Evolutionary conservation across 768 basidiomycete genomes (phyloP), one percentile per base, ranked within the genome.

Genomic region (Pleurotus pulmonarius): DNA sequence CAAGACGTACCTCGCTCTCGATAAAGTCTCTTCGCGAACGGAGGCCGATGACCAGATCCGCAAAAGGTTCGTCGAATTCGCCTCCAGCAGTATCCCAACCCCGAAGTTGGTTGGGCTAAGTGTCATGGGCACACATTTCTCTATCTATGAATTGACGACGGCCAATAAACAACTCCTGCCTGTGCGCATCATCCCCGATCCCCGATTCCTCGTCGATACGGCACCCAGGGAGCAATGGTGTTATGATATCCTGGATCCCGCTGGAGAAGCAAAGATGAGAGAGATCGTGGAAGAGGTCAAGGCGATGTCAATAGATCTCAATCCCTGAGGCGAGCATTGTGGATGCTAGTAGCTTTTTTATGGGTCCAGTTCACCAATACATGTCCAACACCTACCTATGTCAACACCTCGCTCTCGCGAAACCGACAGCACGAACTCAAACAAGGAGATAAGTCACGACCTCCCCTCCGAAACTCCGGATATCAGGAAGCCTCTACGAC

Each of bases 31-130:
- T 15, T 49, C 55, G n/a, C 61, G 58, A 9, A 55, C 2, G 15
- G 48, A 46, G 15, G 62, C 62, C 9, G 62, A 63, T 20, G 61
- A 59, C 22, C 61, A 63, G 25, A 63, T 63, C 56, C 60, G 61
- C 39, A 37, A 53, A 26, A 59, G 55, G 46, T 56, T 63, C 51
- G 34, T 46, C 40, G 57, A 58, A 29, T 53, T 53, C 26, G 20
- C 24, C 22, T 46, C 57, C 8, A 29, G 49, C 16, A 52, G 20
- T 25, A 24, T 58, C 38, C 49, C 49, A 2, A 60, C 20, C 25
- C 46, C 56, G 16, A 60, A 52, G 18, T 41, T 58, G 5, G 12
- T 29, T 58, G 59, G 59, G 18, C 7, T 58, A 18, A 60, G 56
- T 41, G 59, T 49, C 45, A 13, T 60, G 49, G 56, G 59, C 34